Conservation (phyloP, 2,329 filamentous ascomycete genomes). For the Aureobasidium sp. region DNA sequence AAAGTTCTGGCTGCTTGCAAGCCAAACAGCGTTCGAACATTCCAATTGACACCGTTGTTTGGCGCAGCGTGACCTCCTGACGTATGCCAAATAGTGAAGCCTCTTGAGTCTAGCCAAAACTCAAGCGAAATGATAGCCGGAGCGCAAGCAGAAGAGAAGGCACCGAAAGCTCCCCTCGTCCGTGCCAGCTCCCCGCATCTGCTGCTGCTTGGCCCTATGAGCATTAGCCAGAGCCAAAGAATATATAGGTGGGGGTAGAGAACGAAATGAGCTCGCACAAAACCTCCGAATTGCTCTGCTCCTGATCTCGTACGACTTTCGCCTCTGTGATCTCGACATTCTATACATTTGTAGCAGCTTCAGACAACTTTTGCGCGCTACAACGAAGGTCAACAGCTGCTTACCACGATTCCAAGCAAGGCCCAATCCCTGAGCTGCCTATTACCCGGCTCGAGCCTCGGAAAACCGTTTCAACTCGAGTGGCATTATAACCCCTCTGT, state of each 20-base stretch:
- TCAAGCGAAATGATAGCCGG: background rate
- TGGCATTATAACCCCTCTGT: background rate
- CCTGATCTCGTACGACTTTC: background rate
- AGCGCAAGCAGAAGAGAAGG: background rate
- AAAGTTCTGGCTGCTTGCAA: background rate
- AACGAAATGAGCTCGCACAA: conserved; percentile 6
- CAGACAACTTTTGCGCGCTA: background rate
- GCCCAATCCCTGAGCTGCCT: background rate
- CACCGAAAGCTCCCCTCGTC: background rate
- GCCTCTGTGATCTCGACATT: background rate
- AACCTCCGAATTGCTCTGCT: background rate
- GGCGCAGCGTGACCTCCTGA: background rate
- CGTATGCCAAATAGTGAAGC: conserved; percentile 4
- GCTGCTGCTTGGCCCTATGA: background rate
- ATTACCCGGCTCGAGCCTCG: conserved; percentile 7
- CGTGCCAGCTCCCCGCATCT: conserved; percentile 1
- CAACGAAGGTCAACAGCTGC: background rate
- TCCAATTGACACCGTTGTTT: background rate
- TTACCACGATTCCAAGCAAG: background rate
- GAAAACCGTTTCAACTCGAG: background rate
- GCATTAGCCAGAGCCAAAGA: background rate
- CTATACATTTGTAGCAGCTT: background rate
- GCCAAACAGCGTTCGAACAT: background rate
- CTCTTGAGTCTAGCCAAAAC: background rate
- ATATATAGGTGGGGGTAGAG: background rate